These are phyloP conservation scores for Quercus tomentella DNA, from an alignment of 331 rosid species.

Conservation along the genomic window DNA sequence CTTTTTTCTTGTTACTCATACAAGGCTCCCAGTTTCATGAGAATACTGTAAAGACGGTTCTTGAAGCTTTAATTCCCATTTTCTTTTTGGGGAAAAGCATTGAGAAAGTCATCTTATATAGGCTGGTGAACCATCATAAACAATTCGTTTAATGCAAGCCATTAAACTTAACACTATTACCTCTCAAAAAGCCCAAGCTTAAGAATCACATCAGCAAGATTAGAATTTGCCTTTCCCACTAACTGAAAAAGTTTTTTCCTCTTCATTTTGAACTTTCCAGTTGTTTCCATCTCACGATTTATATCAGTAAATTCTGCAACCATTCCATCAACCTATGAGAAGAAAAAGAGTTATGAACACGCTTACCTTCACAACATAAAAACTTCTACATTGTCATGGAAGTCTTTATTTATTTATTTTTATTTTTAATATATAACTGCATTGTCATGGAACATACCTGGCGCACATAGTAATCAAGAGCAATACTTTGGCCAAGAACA, in stretches of 20 bases:
- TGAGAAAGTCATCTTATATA: background rate
- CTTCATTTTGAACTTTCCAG: constrained; percentile 94
- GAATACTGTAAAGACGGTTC: background rate
- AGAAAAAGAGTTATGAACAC: constrained; percentile 6
- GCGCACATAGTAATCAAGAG: constrained; percentile 91
- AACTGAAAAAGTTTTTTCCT: constrained; percentile 93
- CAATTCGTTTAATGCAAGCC: background rate
- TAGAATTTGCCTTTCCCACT: constrained; percentile 98
- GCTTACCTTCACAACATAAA: constrained; percentile 1
- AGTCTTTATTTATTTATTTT: no score
- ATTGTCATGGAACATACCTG: constrained; percentile 51
- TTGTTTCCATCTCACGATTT: constrained; percentile 95
- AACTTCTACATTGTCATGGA: constrained; percentile 1
- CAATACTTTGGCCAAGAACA: constrained; percentile 97
- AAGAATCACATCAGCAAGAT: constrained; percentile 95
- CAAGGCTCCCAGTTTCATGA: background rate
- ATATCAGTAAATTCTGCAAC: constrained; percentile 97
- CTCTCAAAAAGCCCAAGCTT: constrained; percentile 98
- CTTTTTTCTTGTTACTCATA: background rate
- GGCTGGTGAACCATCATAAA: background rate
- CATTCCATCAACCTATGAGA: constrained; percentile 88
- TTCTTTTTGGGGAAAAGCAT: background rate
- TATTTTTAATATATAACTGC: background rate
- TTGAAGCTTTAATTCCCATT: background rate
- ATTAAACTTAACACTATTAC: constrained; percentile 30